Percentiles rank a stretch among this genome's conserved stretches.
Evolutionary conservation across 768 basidiomycete species (phyloP).

Genomic region (Boletus rubescentipes): DNA sequence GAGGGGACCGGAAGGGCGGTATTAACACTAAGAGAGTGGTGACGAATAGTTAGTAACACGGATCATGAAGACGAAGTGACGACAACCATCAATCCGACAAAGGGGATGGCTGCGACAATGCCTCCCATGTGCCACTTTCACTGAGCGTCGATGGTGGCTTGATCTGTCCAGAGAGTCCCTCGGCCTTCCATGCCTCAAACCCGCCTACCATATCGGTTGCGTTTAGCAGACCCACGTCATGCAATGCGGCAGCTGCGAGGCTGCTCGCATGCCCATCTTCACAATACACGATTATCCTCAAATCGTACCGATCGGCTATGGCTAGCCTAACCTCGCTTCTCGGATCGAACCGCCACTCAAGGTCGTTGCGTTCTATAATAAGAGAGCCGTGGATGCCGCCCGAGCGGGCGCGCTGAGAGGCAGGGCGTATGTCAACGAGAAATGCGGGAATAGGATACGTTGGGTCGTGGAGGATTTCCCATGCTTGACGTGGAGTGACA

Average conservation of each 20-base stretch:
- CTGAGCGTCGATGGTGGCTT: slow-evolving; percentile 29
- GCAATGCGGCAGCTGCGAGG: slow-evolving; percentile 67
- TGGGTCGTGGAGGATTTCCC: slow-evolving; percentile 54
- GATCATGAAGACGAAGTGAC: not conserved
- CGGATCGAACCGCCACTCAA: slow-evolving; percentile 84
- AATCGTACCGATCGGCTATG: slow-evolving; percentile 73
- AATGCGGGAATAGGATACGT: slow-evolving; percentile 60
- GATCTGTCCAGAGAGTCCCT: slow-evolving; percentile 58
- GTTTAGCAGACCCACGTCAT: slow-evolving; percentile 67
- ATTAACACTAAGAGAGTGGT: not conserved
- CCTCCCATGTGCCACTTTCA: slow-evolving; percentile 33
- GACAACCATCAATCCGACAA: slow-evolving; percentile 17
- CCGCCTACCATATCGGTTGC: slow-evolving; percentile 80
- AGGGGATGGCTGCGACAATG: slow-evolving; percentile 28
- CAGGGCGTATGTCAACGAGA: slow-evolving; percentile 76
- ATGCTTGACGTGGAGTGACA: slow-evolving; percentile 58
- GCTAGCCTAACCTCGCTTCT: slow-evolving; percentile 54
- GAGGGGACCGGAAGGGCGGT: not conserved
- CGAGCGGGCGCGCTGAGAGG: slow-evolving; percentile 51
- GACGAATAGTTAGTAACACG: not conserved
- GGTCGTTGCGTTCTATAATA: slow-evolving; percentile 69
- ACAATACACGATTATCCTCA: slow-evolving; percentile 72
- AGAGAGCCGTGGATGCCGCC: slow-evolving; percentile 70
- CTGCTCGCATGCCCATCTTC: slow-evolving; percentile 73
- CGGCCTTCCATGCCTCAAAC: slow-evolving; percentile 68